phyloP scores from a whole-genome alignment of 2,329 filamentous ascomycete genomes.

The Neopestalotiopsis rosae region DNA sequence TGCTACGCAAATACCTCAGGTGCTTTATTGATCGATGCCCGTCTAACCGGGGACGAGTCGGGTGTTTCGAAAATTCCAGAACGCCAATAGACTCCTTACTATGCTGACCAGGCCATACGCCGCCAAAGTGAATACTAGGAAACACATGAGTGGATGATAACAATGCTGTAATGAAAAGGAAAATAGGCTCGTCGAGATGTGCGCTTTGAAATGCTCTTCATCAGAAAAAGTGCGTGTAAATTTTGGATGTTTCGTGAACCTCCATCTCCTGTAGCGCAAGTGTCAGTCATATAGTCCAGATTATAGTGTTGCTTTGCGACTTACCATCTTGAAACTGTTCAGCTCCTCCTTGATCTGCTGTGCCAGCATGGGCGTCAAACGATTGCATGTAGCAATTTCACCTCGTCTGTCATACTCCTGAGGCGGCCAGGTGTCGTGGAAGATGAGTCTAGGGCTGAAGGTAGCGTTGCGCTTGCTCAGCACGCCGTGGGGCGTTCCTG shows the following conservation, averaged over 20 bases:
- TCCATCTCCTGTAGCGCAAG: slow-evolving; percentile 85
- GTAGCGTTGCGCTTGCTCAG: slow-evolving; percentile 64
- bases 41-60: neutral
- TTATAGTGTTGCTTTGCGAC: slow-evolving; percentile 36
- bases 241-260: slow-evolving; percentile 97
- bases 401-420: slow-evolving; percentile 95
- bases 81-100: slow-evolving; percentile 62
- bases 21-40: neutral
- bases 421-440: slow-evolving; percentile 95
- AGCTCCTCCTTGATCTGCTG: slow-evolving; percentile 99
- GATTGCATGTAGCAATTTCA: slow-evolving; percentile 97
- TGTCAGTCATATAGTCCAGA: slow-evolving; percentile 37
- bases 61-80: slow-evolving; percentile 35
- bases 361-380: slow-evolving; percentile 92
- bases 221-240: slow-evolving; percentile 99
- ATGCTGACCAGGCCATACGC: slow-evolving; percentile 61
- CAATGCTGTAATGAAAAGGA: slow-evolving; percentile 38
- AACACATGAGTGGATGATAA: slow-evolving; percentile 54
- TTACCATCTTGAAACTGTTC: slow-evolving; percentile 98
- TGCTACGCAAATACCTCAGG: neutral
- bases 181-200: slow-evolving; percentile 34
- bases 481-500: slow-evolving; percentile 75
- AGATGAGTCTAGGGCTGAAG: slow-evolving; percentile 92
- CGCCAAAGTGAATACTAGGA: slow-evolving; percentile 51
- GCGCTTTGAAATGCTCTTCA: slow-evolving; percentile 41